phyloP scores from a whole-genome alignment of 805 yeast species.

The Wickerhamiella domercqiae region DNA sequence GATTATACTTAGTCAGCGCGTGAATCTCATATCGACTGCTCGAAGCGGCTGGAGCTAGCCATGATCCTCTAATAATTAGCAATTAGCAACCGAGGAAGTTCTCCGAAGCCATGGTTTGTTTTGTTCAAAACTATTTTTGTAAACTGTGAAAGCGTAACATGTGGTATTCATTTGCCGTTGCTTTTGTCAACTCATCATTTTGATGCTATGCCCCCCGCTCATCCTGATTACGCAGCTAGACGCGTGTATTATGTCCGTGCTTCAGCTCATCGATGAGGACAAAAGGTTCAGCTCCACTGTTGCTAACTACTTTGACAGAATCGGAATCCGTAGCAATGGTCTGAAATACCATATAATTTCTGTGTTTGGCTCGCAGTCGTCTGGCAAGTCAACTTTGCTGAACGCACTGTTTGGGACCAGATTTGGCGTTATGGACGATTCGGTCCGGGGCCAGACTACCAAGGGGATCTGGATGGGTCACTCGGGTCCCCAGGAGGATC shows the following conservation, averaged over 20 bases:
- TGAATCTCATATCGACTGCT: no score
- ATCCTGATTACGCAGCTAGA: neutral
- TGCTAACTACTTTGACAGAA: slow-evolving; percentile 20
- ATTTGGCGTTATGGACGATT: slow-evolving; percentile 89
- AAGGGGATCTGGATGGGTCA: slow-evolving; percentile 69
- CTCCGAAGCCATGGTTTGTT: no score
- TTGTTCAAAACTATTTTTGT: no score
- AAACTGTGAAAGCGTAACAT: no score
- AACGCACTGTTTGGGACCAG: slow-evolving; percentile 73
- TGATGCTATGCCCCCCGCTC: neutral
- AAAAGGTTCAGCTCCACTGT: slow-evolving; percentile 34
- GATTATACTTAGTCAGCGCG: no score
- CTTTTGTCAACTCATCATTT: no score
- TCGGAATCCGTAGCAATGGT: slow-evolving; percentile 28
- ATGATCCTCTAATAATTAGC: no score
- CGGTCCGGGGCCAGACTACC: slow-evolving; percentile 76
- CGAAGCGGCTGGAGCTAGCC: no score
- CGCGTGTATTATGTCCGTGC: slow-evolving; percentile 3
- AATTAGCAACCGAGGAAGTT: no score
- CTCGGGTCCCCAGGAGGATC: slow-evolving; percentile 21
- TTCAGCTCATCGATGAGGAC: slow-evolving; percentile 46
- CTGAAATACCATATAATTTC: slow-evolving; percentile 77
- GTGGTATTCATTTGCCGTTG: no score
- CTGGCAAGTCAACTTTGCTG: slow-evolving; percentile 87
- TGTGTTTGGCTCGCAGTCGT: slow-evolving; percentile 93